Conservation (phyloP, 2,329 filamentous ascomycete species). For the Botrytis aclada region DNA sequence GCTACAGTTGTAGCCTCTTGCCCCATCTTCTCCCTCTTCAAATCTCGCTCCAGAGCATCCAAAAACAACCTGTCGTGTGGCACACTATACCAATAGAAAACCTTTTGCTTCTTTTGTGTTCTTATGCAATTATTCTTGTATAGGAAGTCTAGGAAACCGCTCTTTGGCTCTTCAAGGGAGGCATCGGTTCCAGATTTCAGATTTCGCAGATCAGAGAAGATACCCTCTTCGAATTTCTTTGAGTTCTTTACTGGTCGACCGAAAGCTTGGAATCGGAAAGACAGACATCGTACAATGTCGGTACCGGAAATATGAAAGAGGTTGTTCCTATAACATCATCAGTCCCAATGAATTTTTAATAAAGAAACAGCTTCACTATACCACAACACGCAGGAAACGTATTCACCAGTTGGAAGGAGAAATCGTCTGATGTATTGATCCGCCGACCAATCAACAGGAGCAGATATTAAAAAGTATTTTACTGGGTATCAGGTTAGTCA, state of each 20-base stretch:
- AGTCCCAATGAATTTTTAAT: conserved; percentile 25
- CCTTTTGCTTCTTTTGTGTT: conserved; percentile 99
- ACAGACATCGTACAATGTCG: conserved; percentile 96
- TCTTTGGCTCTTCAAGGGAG: conserved; percentile 97
- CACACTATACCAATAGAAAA: conserved; percentile 99
- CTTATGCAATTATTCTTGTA: conserved; percentile 99
- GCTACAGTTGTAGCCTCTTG: conserved; percentile 97
- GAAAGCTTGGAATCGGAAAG: conserved; percentile 97
- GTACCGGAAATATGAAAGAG: conserved; percentile 99
- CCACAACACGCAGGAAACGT: conserved; percentile 97
- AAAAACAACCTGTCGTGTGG: conserved; percentile 96
- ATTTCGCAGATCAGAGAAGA: conserved; percentile 97
- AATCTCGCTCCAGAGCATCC: conserved; percentile 91
- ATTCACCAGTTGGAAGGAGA: conserved; percentile 93
- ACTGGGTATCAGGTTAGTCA: conserved; percentile 52
- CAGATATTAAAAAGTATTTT: conserved; percentile 99
- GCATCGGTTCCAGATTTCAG: conserved; percentile 98
- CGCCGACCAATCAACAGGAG: conserved; percentile 93
- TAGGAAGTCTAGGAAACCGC: conserved; percentile 94
- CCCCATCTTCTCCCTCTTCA: conserved; percentile 99
- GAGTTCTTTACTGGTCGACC: conserved; percentile 98
- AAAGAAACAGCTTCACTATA: conserved; percentile 41
- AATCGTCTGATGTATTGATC: conserved; percentile 97
- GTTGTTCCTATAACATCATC: conserved; percentile 68
- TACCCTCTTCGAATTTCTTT: conserved; percentile 99